These are phyloP conservation scores for Linderina pennispora DNA, from an alignment of 192 early-diverging fungal species.

Conservation along the genomic window DNA sequence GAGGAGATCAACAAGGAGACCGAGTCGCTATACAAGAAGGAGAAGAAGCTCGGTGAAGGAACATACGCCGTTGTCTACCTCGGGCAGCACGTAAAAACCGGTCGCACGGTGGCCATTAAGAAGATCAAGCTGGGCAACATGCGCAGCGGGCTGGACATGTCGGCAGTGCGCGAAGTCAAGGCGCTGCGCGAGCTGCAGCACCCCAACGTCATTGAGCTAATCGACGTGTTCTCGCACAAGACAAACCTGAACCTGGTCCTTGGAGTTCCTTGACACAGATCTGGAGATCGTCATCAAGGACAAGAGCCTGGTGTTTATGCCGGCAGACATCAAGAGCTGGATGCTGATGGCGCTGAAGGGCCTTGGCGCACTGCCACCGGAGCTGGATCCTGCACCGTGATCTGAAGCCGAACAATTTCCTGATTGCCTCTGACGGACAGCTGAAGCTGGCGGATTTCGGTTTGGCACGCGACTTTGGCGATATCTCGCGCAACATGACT, in stretches of 20 bases:
- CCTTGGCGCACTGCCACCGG: constrained; percentile 83
- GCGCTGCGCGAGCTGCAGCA: constrained; percentile 87
- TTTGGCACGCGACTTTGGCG: constrained; percentile 92
- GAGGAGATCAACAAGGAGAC: constrained; percentile 63
- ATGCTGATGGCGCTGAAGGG: constrained; percentile 95
- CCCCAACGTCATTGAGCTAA: constrained; percentile 89
- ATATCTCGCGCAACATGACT: constrained; percentile 75
- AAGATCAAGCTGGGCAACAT: constrained; percentile 93
- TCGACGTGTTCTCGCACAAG: constrained; percentile 90
- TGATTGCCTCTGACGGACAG: constrained; percentile 76
- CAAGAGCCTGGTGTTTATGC: constrained; percentile 78
- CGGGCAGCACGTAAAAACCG: constrained; percentile 57
- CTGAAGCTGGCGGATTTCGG: constrained; percentile 99
- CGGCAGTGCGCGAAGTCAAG: constrained; percentile 93
- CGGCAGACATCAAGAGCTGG: constrained; percentile 95
- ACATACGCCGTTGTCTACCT: constrained; percentile 93
- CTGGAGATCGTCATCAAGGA: constrained; percentile 97
- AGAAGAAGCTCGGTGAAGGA: constrained; percentile 90
- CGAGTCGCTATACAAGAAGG: constrained; percentile 73
- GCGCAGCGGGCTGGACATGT: constrained; percentile 92
- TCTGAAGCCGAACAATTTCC: constrained; percentile 85
- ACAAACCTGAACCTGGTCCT: constrained; percentile 89
- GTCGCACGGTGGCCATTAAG: constrained; percentile 87
- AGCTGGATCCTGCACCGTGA: constrained; percentile 90
- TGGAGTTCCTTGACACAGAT: constrained; percentile 91